Evolutionary conservation across 257 asterid species (phyloP).

Genomic region (Jacaranda copaia): DNA sequence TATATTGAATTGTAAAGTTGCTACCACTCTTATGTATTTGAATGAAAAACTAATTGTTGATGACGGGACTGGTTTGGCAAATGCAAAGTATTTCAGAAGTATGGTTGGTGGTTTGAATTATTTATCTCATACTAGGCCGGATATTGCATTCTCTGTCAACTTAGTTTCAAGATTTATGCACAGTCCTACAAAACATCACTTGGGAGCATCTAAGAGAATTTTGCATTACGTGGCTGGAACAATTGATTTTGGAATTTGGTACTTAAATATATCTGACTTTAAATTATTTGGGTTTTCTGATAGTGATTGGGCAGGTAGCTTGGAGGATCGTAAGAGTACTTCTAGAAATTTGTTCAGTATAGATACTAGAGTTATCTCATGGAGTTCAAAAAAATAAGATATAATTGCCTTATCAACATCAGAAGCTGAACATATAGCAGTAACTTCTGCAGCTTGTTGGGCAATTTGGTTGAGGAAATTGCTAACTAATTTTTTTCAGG

Average conservation of each 20-base stretch:
- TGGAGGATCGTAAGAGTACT: no score
- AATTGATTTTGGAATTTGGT: not conserved
- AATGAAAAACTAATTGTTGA: not conserved
- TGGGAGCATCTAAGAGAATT: not conserved
- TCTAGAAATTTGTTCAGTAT: not conserved
- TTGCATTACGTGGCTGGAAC: not conserved
- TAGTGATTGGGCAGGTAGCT: no score
- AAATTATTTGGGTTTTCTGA: no score
- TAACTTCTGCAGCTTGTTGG: not conserved
- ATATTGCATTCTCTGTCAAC: not conserved
- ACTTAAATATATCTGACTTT: not conserved
- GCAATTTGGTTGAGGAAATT: not conserved
- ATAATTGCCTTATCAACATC: not conserved
- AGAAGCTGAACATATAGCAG: not conserved
- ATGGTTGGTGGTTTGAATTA: constrained; percentile 15
- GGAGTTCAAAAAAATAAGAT: constrained; percentile 3
- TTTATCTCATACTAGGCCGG: not conserved
- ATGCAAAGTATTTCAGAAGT: constrained; percentile 23
- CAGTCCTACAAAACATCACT: not conserved
- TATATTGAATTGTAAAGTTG: no score
- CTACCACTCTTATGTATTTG: no score
- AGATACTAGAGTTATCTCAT: not conserved
- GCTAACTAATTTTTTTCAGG: not conserved
- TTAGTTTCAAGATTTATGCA: not conserved
- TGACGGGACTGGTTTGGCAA: no score